Evolutionary conservation across 495 filamentous ascomycete species (phyloP), one percentile per base, ranked within the genome.

Genomic region (Lepidopterella palustris): DNA sequence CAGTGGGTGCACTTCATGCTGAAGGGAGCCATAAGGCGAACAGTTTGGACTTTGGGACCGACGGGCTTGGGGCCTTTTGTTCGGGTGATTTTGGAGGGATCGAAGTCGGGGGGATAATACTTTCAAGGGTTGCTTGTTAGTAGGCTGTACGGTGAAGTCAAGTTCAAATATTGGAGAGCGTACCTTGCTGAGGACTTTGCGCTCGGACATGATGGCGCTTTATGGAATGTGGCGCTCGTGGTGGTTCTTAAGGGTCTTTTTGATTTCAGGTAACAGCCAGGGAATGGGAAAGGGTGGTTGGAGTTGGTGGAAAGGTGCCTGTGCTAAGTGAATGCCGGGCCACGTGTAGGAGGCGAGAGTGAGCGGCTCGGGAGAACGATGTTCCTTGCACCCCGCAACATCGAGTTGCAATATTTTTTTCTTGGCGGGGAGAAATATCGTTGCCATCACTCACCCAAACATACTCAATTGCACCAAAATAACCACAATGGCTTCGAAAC

Each of bases 1-100:
- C 92, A 97, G 53, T 83, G 77, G 18, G 81, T 85, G 72, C 95
- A 97, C 73, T 88, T 89, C 88, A 99, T 95, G 25, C 84, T 80
- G 71, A 97, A 99, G 59, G 95, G 95, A 0, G 93, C 91, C 89
- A 97, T 97, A 20, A 99, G 78, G n/a, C 95, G 88, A 48, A 97
- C 90, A 4, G 87, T 89, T 68, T 92, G 88, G 20, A 89, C 82
- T 62, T 92, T 92, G 4, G 88, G 88, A 4, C 89, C 89, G 31
- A 81, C 76, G 54, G 82, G 78, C 67, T 92, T 93, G 27, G 85
- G 84, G 3, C 76, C 78, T 18, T 83, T 80, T 4, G 83, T 82
- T 48, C 90, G 87, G 54, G 81, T 78, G 76, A 92, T 84, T 64
- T 86, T 86, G 26, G 84, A 86, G 18, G 95, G 95, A 76, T 99